phyloP scores from a whole-genome alignment of 2,329 filamentous ascomycete genomes.

The Penicillium griseofulvum region DNA sequence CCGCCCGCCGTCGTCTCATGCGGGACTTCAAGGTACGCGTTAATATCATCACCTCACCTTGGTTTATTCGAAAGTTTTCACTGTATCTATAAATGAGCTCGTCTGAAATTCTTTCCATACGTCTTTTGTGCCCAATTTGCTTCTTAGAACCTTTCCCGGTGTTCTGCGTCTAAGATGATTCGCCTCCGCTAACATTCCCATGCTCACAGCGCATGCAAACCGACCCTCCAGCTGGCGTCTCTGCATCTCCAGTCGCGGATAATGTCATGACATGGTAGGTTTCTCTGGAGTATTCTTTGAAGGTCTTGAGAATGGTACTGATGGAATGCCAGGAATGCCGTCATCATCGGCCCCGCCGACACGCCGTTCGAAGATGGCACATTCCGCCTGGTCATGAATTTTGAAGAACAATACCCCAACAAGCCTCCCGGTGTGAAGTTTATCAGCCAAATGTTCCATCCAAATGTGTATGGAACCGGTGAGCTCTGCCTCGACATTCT shows the following conservation, averaged over 20 bases:
- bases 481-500: conserved; percentile 95
- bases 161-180: not conserved
- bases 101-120: not conserved
- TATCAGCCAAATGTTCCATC: conserved; percentile 98
- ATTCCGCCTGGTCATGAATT: conserved; percentile 97
- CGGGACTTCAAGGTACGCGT: conserved; percentile 90
- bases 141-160: not conserved
- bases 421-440: conserved; percentile 98
- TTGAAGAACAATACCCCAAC: conserved; percentile 98
- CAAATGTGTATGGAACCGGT: conserved; percentile 95
- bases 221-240: conserved; percentile 93
- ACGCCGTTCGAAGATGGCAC: conserved; percentile 98
- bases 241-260: conserved; percentile 82
- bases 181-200: conserved; percentile 15
- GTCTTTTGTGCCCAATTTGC: not conserved
- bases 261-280: conserved; percentile 44
- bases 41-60: not conserved
- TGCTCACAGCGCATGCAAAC: conserved; percentile 88
- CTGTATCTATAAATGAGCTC: not conserved
- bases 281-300: not conserved
- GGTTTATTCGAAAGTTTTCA: not conserved
- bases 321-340: conserved; percentile 72
- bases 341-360: conserved; percentile 95
- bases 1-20: conserved; percentile 94
- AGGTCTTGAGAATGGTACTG: conserved; percentile 1